Conservation (phyloP, 2,329 filamentous ascomycete species). For the Claviceps sp. region DNA sequence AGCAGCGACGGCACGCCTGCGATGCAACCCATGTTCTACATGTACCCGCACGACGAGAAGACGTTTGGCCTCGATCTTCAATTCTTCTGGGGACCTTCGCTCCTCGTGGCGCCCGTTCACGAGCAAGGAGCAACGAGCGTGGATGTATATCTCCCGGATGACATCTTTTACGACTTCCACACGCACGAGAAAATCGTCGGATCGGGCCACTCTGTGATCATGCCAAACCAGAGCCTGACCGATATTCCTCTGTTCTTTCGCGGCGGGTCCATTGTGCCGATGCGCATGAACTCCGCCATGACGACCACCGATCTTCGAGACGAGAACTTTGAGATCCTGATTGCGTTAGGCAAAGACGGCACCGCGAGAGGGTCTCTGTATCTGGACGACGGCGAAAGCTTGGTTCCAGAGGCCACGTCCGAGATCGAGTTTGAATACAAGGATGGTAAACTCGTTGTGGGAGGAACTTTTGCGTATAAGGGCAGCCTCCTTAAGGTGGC, state of each 20-base stretch:
- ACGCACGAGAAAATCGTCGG: constrained; percentile 29
- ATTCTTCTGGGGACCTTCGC: constrained; percentile 30
- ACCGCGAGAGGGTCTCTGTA: constrained; percentile 54
- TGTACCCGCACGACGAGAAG: constrained; percentile 40
- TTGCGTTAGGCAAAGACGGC: constrained; percentile 49
- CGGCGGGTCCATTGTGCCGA: constrained; percentile 49
- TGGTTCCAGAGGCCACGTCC: constrained; percentile 17
- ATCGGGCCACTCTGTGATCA: constrained; percentile 17
- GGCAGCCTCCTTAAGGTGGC: not conserved
- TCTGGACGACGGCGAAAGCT: constrained; percentile 58
- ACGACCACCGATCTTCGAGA: constrained; percentile 49
- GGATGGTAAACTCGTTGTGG: constrained; percentile 33
- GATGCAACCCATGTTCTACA: constrained; percentile 55
- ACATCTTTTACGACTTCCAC: constrained; percentile 33
- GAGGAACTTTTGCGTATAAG: constrained; percentile 6
- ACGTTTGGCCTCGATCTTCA: constrained; percentile 31
- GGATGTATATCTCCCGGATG: constrained; percentile 31
- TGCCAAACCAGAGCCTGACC: constrained; percentile 22
- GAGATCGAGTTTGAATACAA: constrained; percentile 38
- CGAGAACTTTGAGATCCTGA: constrained; percentile 53
- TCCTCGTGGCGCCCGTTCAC: constrained; percentile 32
- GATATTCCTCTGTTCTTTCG: constrained; percentile 50
- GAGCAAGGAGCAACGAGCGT: constrained; percentile 27
- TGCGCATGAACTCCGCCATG: constrained; percentile 39
- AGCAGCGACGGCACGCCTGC: constrained; percentile 44